Base-by-base conservation (phyloP, 2,329 filamentous ascomycete genomes). In the Exophiala sideris region DNA sequence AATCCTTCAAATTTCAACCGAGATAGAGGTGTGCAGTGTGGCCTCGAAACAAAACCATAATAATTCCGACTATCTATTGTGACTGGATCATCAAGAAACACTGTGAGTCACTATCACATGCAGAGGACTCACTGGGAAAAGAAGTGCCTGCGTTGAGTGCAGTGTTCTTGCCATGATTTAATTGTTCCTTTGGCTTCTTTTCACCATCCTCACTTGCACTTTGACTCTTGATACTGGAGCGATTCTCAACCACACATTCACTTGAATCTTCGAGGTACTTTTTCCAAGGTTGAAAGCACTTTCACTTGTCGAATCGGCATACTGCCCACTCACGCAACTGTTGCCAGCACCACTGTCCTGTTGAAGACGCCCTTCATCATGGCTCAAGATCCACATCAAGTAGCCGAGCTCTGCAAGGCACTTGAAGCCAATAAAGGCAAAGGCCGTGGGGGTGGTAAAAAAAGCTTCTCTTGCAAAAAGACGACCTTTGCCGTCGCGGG, bases 391-490 rank as follows among this genome's bases (percentile, higher is more conserved):
- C 75, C 78, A 8, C 76, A 84, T 45, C 80, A 88, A 64, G 80
- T 94, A 52, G 74, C 81, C 3, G 74, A 79, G 48, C 80, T 97
- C 64, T 71, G 95, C 16, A 75, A 76, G 20, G 75, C 75, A 20
- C 79, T 96, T 14, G 82, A 89, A 42, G 71, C 72, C 9, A 76
- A 76, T 14, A 73, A 75, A 41, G 82, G 84, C 65, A 71, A 74
- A 56, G 71, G 71, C 50, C 72, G 55, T 65, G 24, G 24, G 5
- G 24, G 66, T 36, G 67, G 74, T 55, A 85, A 81, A 59, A 79
- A 77, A 36, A 76, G 76, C 2, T 89, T 90, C 68, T 85, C 81
- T 14, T 87, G 87, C 73, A 94, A 87, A 71, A 95, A 91, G 75
- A 84, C 82, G n/a, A 87, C 82, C 3, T 99, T 89, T 67, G 64